phyloP scores from a whole-genome alignment of 2,329 filamentous ascomycete genomes.

The Cladosporium oxysporum region DNA sequence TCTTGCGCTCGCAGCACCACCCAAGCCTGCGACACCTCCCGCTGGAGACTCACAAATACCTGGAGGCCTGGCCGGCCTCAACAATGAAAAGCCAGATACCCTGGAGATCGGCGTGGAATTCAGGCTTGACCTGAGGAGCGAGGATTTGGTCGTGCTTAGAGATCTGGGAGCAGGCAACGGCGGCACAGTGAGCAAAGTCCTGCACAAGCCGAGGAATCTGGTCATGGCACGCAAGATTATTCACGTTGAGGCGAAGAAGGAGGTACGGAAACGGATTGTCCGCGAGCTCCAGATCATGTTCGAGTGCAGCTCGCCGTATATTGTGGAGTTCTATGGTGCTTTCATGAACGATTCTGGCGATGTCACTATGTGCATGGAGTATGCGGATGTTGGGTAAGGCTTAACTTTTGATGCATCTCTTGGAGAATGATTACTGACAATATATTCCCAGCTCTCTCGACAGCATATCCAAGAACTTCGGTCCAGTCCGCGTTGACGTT shows the following conservation, averaged over 20 bases:
- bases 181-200: constrained; percentile 97
- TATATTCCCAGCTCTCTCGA: constrained; percentile 72
- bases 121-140: constrained; percentile 85
- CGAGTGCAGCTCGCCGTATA: constrained; percentile 93
- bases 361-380: constrained; percentile 99
- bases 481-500: constrained; percentile 92
- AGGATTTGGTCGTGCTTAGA: constrained; percentile 90
- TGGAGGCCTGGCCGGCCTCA: constrained; percentile 60
- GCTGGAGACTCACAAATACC: constrained; percentile 68
- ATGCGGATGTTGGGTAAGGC: constrained; percentile 96
- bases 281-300: constrained; percentile 98
- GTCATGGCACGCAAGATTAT: constrained; percentile 99
- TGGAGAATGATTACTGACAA: constrained; percentile 17
- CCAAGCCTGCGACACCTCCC: constrained; percentile 69
- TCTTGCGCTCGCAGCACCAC: constrained; percentile 79
- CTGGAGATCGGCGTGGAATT: constrained; percentile 98
- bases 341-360: constrained; percentile 96
- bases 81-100: constrained; percentile 62
- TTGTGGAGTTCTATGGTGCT: constrained; percentile 96
- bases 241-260: constrained; percentile 95
- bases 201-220: constrained; percentile 89
- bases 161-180: constrained; percentile 96
- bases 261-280: constrained; percentile 94
- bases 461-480: constrained; percentile 90
- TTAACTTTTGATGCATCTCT: background rate